Base-by-base conservation (phyloP, 2,329 filamentous ascomycete species). In the Aspergillus phoenicis region DNA sequence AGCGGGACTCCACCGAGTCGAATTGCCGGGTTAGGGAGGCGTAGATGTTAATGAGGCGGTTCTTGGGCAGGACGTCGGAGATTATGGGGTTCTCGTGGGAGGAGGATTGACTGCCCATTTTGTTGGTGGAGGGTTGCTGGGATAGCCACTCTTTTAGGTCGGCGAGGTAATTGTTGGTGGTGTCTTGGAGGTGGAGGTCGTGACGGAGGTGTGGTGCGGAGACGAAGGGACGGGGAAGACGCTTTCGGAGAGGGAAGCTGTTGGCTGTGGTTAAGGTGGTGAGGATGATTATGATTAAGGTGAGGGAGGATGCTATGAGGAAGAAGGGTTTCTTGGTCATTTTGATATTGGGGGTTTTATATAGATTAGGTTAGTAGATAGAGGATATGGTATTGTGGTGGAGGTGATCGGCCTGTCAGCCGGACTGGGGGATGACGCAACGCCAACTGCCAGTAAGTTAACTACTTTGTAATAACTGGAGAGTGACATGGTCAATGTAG, bases 21-120 rank as follows among this genome's bases (percentile, higher is more conserved):
- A 93, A 87, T 71, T 94, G 89, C 61, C 93, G 87, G 5, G 89
- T 89, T 70, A 96, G 87, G 45, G 88, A 87, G 30, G 91, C 90
- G 77, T 97, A 98, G 67, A 93, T 88, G 65, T 91, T 93, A 73
- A 97, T 90, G 62, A 83, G 85, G 68, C 90, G 88, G 58, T 91
- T 88, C 66, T 88, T 88, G 41, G 90, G 89, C 66, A 97, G 88
- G 36, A 97, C 89, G 76, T 98, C 94, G 45, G 89, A 90, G 59
- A 98, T 86, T 62, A 91, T 86, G 33, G 94, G 85, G 52, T 81
- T 81, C 15, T 63, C 51, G 52, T 54, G 71, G 71, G 79, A 64
- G 57, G 70, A 65, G 10, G 66, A 22, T 3, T 22, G 47, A 26
- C 20, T 56, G 53, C 53, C 53, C 53, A 56, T 56, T n/a, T 4